Evolutionary conservation across 345 rosid genomes (phyloP).

Genomic region (Punica granatum): DNA sequence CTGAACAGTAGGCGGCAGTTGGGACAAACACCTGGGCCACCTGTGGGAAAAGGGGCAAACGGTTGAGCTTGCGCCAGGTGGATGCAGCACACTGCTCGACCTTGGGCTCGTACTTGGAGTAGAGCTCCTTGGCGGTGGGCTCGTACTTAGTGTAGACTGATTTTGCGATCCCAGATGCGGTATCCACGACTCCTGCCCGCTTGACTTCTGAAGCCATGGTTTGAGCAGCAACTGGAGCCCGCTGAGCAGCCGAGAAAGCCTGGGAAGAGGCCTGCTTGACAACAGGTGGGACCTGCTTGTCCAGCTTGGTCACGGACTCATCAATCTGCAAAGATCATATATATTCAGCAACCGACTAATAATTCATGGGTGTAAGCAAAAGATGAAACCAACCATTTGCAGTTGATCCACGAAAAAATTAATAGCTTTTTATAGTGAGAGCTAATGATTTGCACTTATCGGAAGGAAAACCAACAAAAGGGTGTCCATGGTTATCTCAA

Average conservation of each 20-base stretch:
- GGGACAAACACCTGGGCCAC: constrained; percentile 70
- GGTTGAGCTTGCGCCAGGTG: constrained; percentile 74
- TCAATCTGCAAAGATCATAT: constrained; percentile 40
- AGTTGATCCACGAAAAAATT: not conserved
- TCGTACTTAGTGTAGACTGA: constrained; percentile 48
- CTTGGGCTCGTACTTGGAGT: constrained; percentile 68
- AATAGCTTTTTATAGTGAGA: not conserved
- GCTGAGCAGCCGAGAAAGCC: constrained; percentile 62
- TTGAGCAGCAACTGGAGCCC: constrained; percentile 58
- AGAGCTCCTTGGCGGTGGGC: constrained; percentile 66
- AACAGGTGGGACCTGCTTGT: constrained; percentile 55
- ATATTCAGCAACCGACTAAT: not conserved
- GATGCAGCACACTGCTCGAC: constrained; percentile 74
- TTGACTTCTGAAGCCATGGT: constrained; percentile 60
- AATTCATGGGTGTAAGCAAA: not conserved
- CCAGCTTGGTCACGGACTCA: constrained; percentile 54
- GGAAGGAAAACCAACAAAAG: not conserved
- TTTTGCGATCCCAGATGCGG: constrained; percentile 68
- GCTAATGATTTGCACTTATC: not conserved
- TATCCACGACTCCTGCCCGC: constrained; percentile 53
- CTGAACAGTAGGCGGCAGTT: constrained; percentile 67
- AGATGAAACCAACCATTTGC: not conserved
- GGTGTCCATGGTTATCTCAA: not conserved
- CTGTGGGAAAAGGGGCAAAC: constrained; percentile 76
- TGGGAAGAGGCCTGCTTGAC: constrained; percentile 69